phyloP scores from a whole-genome alignment of 352 stramenopile genomes.

The Globisporangium splendens region DNA sequence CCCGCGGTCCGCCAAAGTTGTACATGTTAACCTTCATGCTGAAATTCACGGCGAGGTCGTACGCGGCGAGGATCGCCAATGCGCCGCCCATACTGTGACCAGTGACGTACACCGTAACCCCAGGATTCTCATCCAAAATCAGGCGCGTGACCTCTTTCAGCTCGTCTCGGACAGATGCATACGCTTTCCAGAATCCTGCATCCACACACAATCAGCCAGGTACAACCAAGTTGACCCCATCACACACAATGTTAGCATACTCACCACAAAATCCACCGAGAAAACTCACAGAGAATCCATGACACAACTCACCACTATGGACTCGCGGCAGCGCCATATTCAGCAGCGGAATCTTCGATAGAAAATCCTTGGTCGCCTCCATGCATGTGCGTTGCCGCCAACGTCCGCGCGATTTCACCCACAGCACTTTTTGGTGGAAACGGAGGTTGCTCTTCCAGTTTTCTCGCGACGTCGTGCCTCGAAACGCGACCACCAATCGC shows the following conservation, averaged over 20 bases:
- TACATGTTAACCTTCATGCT: constrained; percentile 88
- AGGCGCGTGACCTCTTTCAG: constrained; percentile 74
- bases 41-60: constrained; percentile 83
- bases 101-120: constrained; percentile 89
- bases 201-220: not conserved
- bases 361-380: constrained; percentile 53
- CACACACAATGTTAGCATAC: not conserved
- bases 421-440: constrained; percentile 76
- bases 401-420: constrained; percentile 65
- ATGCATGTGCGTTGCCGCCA: constrained; percentile 50
- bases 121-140: constrained; percentile 77
- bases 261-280: too few relatives aligned
- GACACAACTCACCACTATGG: constrained; percentile 58
- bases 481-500: constrained; percentile 82
- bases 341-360: constrained; percentile 73
- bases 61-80: constrained; percentile 85
- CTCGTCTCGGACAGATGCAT: constrained; percentile 74
- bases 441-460: constrained; percentile 89
- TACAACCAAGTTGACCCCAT: not conserved
- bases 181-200: constrained; percentile 83
- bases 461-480: constrained; percentile 79
- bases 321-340: constrained; percentile 85
- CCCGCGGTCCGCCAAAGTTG: constrained; percentile 84
- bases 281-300: not conserved
- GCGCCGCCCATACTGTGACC: constrained; percentile 91